Evolutionary conservation across 106 monocot species (phyloP).

Genomic region (Platanthera guangdongensis): DNA sequence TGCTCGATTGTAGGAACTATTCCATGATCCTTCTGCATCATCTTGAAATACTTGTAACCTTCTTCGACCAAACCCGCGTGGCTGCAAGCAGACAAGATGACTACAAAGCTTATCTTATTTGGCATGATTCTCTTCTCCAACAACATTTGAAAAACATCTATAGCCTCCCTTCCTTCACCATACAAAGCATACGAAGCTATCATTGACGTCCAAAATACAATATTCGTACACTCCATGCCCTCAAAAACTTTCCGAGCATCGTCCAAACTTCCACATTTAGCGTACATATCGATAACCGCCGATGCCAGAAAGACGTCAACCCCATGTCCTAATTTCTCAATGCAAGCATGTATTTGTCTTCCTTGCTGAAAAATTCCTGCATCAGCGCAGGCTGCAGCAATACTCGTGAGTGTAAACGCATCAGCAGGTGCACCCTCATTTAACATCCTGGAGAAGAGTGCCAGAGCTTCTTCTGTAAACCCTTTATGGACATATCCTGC

Average conservation of each 20-base stretch:
- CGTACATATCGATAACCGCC: conserved; percentile 70
- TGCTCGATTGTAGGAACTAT: conserved; percentile 57
- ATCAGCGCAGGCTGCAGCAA: conserved; percentile 57
- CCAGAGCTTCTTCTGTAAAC: conserved; percentile 41
- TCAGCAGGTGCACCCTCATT: conserved; percentile 26
- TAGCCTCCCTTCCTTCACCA: conserved; percentile 50
- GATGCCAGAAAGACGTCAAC: conserved; percentile 43
- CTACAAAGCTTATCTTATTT: conserved; percentile 60
- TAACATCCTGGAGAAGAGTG: conserved; percentile 41
- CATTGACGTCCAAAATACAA: conserved; percentile 64
- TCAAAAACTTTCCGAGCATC: conserved; percentile 48
- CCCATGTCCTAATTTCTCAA: conserved; percentile 50
- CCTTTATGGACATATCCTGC: conserved; percentile 74
- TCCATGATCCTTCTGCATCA: conserved; percentile 51
- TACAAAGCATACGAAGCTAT: conserved; percentile 52
- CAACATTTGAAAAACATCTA: conserved; percentile 51
- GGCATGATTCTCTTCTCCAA: conserved; percentile 50
- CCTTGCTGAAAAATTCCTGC: conserved; percentile 52
- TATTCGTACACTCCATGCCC: conserved; percentile 15
- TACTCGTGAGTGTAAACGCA: conserved; percentile 49
- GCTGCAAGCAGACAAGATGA: conserved; percentile 69
- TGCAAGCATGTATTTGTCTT: conserved; percentile 57
- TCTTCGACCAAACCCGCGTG: conserved; percentile 52
- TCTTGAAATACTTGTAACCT: conserved; percentile 45
- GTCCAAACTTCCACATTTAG: conserved; percentile 71